Percentiles rank a stretch among this genome's conserved stretches.
phyloP scores from a whole-genome alignment of 2,329 filamentous ascomycete species.

The Zalaria sp. region DNA sequence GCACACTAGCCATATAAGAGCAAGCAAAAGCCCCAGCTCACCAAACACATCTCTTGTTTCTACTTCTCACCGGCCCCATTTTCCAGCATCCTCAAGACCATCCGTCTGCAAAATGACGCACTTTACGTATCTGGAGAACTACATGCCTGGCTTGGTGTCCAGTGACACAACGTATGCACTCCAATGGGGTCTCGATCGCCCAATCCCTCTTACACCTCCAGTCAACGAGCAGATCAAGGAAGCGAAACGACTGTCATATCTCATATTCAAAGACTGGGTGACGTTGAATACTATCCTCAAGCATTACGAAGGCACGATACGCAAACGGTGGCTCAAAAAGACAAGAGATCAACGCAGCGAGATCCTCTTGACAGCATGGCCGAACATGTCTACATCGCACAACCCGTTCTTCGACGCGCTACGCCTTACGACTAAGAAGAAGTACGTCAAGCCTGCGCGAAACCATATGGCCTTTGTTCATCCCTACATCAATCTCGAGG shows the following conservation, averaged over 20 bases:
- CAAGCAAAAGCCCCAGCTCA: not conserved
- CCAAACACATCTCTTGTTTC: not conserved
- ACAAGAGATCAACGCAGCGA: constrained; percentile 29
- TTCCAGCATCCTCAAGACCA: not conserved
- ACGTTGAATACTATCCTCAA: constrained; percentile 28
- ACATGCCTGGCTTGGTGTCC: too few species aligned
- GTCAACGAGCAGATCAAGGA: constrained; percentile 1
- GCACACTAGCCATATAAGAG: too few species aligned
- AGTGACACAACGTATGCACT: not conserved
- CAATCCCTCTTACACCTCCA: constrained; percentile 12
- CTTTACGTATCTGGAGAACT: constrained; percentile 1
- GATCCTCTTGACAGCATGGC: constrained; percentile 35
- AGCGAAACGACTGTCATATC: constrained; percentile 9
- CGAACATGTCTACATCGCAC: constrained; percentile 34
- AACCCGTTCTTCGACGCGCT: constrained; percentile 36
- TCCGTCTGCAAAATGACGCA: constrained; percentile 1
- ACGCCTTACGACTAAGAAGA: constrained; percentile 1
- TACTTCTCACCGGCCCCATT: not conserved
- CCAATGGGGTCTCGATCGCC: constrained; percentile 9
- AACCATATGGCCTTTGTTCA: constrained; percentile 27
- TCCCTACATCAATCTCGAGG: constrained; percentile 45
- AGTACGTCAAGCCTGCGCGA: constrained; percentile 2
- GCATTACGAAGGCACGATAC: constrained; percentile 37
- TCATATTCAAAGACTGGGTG: constrained; percentile 23
- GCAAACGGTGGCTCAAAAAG: constrained; percentile 43